Evolutionary conservation across 2,329 filamentous ascomycete genomes (phyloP), one percentile per base, ranked within the genome.

Genomic region (Trichoderma gracile): DNA sequence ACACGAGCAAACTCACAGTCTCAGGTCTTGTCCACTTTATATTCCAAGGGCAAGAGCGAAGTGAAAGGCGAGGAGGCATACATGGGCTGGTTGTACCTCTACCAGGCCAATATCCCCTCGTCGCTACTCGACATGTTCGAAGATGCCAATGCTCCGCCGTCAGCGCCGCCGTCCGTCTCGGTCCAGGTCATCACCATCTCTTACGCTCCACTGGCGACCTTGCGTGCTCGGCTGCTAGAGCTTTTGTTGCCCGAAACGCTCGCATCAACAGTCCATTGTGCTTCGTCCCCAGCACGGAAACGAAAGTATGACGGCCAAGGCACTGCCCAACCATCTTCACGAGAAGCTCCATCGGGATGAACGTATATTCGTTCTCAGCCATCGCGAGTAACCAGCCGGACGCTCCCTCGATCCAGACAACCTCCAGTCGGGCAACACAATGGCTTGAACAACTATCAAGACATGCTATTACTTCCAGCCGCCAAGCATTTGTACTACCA

Each of bases 51-150:
- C 14, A 12, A 40, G 17, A 52, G 47, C n/a, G 27, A 43, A 33
- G 57, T 33, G 3, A 52, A 17, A 14, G n/a, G 21, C 30, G 57
- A 61, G 3, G 38, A 53, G 3, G 33, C 25, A 12, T 53, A 21
- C 47, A 10, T 42, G 15, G 61, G 52, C 14, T 53, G 42, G 46
- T 9, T 67, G 7, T 46, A 65, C 38, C 65, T 67, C 6, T 65
- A 67, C 30, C 55, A 33, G 21, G 63, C 65, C 14, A n/a, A 49
- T n/a, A 49, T 65, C 19, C 25, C 57, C 4, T 50, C 57, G 9
- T 49, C 56, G 10, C 49, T 67, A 8, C 53, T 67, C 10, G 52
- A 65, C 42, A 67, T 56, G 52, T 43, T 67, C 21, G 53, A 67
- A 12, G 5, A 58, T 12, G 52, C 57, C 25, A 40, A 49, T 14